Evolutionary conservation across 176 grass and related monocot genomes (phyloP), one percentile per base, ranked within the genome.

Genomic region (Themeda triandra): DNA sequence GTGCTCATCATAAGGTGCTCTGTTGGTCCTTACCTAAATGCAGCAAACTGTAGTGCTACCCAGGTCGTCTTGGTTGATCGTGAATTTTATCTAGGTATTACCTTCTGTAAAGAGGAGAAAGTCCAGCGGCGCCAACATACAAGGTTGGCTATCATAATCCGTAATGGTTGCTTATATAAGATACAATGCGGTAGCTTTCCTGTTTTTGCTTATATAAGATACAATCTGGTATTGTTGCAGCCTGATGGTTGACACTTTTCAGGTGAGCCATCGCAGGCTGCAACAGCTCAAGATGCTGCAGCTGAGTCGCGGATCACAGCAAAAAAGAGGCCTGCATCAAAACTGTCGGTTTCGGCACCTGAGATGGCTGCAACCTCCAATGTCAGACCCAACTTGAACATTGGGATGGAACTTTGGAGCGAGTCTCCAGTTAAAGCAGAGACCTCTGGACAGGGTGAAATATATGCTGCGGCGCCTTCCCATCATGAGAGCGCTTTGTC

Each of bases 91-190:
- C 64, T 88, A 97, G 94, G 89, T 75, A 18, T 86, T 84, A 30
- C 83, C 94, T 59, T 81, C 89, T 60, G 69, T 80, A 31, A 92
- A 94, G 89, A 91, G 89, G 91, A 95, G 77, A 73, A 95, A 92
- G 62, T 84, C 65, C 59, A 37, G 41, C 13, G 36, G 60, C 48
- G 32, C 76, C 49, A 35, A 46, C 36, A 71, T n/a, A 82, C 56
- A 87, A 91, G 93, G 93, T 94, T 39, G 21, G 77, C n/a, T 59
- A 24, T 46, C 24, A 40, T 1, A 58, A 44, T 44, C 19, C 25
- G 13, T 37, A 79, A 42, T 64, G 42, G 10, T 28, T 69, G 53
- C 5, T 14, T 76, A 15, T 76, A 27, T 31, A 63, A 62, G 10
- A 64, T 18, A 42, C 17, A 23, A 28, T 54, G 46, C 8, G 15